These are phyloP conservation scores for Russula sp. DNA, from an alignment of 768 basidiomycete genomes.

Conservation along the genomic window DNA sequence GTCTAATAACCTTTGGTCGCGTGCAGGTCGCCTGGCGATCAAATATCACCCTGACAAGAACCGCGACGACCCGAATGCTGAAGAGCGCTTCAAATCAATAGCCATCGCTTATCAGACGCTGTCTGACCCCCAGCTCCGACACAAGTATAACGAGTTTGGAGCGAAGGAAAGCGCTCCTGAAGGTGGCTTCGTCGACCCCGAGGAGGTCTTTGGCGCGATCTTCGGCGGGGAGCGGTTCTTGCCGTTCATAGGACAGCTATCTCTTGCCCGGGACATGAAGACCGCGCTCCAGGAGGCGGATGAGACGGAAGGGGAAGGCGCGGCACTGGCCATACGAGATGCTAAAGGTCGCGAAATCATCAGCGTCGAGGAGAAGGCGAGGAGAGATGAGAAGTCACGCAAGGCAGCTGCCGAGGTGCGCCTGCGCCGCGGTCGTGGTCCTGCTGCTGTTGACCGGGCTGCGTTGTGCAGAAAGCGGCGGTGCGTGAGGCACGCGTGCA, in stretches of 20 bases:
- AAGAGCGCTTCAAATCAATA: constrained; percentile 85
- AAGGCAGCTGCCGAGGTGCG: constrained; percentile 63
- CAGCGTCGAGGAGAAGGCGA: constrained; percentile 36
- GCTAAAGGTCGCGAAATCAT: constrained; percentile 39
- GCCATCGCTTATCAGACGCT: constrained; percentile 86
- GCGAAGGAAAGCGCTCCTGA: constrained; percentile 75
- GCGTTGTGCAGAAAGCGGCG: constrained; percentile 57
- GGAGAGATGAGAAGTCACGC: constrained; percentile 59
- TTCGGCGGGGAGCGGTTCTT: constrained; percentile 85
- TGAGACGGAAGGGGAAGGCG: constrained; percentile 42
- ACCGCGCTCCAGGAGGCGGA: constrained; percentile 83
- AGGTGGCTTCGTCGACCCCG: constrained; percentile 83
- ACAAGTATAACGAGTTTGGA: constrained; percentile 90
- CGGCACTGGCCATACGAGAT: constrained; percentile 39
- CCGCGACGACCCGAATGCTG: constrained; percentile 75
- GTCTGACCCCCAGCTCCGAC: constrained; percentile 64
- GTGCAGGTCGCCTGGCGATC: constrained; percentile 70
- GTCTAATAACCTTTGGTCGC: neutral
- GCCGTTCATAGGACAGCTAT: constrained; percentile 84
- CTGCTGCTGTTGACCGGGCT: constrained; percentile 12
- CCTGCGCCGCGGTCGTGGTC: constrained; percentile 8
- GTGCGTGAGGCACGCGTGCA: constrained; percentile 68
- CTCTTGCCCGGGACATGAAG: constrained; percentile 89
- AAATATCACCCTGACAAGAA: constrained; percentile 93
- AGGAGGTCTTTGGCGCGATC: constrained; percentile 66